Conservation (phyloP, 345 rosid genomes). For the Eucalyptus rudis region DNA sequence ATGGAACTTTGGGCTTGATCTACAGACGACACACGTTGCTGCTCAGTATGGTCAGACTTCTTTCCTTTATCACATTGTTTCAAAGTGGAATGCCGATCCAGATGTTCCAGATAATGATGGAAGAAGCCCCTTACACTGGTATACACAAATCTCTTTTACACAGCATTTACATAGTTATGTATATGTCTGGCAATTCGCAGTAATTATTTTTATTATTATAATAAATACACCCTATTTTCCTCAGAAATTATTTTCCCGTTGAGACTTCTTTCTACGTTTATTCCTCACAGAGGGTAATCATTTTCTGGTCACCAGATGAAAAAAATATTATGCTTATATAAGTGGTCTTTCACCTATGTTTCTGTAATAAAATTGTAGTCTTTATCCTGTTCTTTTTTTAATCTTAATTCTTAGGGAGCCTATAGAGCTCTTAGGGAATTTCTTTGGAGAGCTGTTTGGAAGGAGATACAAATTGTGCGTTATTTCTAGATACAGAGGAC, state of each 20-base stretch:
- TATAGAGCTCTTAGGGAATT: background rate
- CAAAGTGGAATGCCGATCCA: slow-evolving; percentile 97
- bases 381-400: background rate
- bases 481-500: background rate
- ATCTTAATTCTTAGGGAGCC: background rate
- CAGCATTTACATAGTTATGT: background rate
- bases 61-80: slow-evolving; percentile 80
- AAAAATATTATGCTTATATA: background rate
- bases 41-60: slow-evolving; percentile 98
- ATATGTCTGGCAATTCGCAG: background rate
- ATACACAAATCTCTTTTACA: slow-evolving; percentile 1
- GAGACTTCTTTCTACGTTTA: background rate
- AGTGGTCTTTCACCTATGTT: background rate
- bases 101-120: slow-evolving; percentile 96
- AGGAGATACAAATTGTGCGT: background rate
- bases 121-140: slow-evolving; percentile 98
- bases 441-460: background rate
- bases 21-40: slow-evolving; percentile 88
- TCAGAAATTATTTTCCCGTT: background rate
- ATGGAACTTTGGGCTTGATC: slow-evolving; percentile 9
- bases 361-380: background rate
- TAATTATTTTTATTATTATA: background rate
- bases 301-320: background rate
- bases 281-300: background rate
- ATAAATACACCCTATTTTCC: background rate